Evolutionary conservation across 2,329 filamentous ascomycete species (phyloP).

Genomic region (Plenodomus lindquistii): DNA sequence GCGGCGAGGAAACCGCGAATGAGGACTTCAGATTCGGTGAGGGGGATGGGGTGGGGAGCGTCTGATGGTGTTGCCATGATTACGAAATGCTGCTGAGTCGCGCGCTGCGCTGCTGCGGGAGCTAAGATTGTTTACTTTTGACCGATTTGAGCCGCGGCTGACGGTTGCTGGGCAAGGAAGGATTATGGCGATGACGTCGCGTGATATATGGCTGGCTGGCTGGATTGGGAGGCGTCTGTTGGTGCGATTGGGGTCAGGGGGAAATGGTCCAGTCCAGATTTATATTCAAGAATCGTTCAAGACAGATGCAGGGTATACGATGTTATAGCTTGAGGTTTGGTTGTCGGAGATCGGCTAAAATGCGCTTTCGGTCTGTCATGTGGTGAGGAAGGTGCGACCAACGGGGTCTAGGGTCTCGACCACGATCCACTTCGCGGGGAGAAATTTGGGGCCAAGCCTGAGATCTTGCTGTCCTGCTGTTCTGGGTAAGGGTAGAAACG

Average conservation of each 20-base stretch:
- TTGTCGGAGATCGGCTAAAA: constrained; percentile 39
- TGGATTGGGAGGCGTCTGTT: constrained; percentile 3
- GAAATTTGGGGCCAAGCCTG: constrained; percentile 23
- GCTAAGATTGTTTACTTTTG: constrained; percentile 4
- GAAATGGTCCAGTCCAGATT: neutral
- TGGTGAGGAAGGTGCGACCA: constrained; percentile 18
- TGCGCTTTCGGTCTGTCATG: constrained; percentile 31
- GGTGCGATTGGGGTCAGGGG: neutral
- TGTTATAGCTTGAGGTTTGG: constrained; percentile 13
- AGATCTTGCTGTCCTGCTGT: constrained; percentile 40
- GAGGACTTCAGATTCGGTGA: constrained; percentile 40
- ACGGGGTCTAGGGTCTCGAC: constrained; percentile 22
- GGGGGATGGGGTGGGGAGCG: constrained; percentile 27
- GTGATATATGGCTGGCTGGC: constrained; percentile 7
- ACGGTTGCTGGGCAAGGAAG: neutral
- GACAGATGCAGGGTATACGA: neutral
- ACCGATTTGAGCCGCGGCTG: neutral
- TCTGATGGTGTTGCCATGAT: constrained; percentile 15
- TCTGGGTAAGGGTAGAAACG: constrained; percentile 26
- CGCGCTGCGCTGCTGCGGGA: neutral
- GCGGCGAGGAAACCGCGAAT: constrained; percentile 40
- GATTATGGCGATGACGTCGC: neutral
- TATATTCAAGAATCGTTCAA: neutral
- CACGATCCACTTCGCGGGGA: constrained; percentile 19
- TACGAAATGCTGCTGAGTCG: neutral